These are phyloP conservation scores for Saksenaea oblongispora DNA, from an alignment of 371 early-diverging fungal genomes.

Conservation along the genomic window DNA sequence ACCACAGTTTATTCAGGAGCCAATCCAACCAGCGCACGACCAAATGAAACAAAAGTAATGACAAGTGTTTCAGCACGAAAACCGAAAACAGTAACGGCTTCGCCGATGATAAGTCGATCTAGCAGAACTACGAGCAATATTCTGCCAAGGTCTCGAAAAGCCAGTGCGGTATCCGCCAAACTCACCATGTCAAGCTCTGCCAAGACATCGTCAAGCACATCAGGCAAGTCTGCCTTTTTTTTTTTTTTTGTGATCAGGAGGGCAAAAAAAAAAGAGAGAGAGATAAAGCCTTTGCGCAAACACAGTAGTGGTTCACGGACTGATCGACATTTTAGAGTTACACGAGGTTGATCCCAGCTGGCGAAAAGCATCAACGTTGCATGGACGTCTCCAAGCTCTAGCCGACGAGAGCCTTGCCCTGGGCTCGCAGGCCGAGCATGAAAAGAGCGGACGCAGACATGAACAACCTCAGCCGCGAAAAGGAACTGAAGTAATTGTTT, in stretches of 20 bases:
- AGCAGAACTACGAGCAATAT: background rate
- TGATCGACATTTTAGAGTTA: slow-evolving; percentile 1
- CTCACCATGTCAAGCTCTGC: slow-evolving; percentile 13
- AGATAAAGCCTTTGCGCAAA: background rate
- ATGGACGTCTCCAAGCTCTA: slow-evolving; percentile 22
- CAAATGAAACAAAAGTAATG: background rate
- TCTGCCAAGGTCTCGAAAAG: slow-evolving; percentile 1
- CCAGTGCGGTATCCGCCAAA: slow-evolving; percentile 6
- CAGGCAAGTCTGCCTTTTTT: slow-evolving; percentile 5
- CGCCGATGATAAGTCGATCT: background rate
- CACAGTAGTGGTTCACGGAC: background rate
- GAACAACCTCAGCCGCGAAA: background rate
- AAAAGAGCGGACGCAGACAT: slow-evolving; percentile 4
- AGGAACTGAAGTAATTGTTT: slow-evolving; percentile 9
- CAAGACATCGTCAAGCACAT: slow-evolving; percentile 24
- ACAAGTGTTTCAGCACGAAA: background rate
- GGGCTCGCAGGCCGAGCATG: slow-evolving; percentile 23
- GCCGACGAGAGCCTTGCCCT: slow-evolving; percentile 15
- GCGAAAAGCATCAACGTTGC: slow-evolving; percentile 14
- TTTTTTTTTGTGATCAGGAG: background rate
- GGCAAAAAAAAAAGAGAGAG: background rate
- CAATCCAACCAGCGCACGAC: background rate
- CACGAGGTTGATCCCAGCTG: background rate
- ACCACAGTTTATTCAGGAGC: slow-evolving; percentile 27
- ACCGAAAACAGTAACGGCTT: background rate